Evolutionary conservation across 176 grass and related monocot species (phyloP), one percentile per base, ranked within the genome.

Genomic region (Pontederia crassipes): DNA sequence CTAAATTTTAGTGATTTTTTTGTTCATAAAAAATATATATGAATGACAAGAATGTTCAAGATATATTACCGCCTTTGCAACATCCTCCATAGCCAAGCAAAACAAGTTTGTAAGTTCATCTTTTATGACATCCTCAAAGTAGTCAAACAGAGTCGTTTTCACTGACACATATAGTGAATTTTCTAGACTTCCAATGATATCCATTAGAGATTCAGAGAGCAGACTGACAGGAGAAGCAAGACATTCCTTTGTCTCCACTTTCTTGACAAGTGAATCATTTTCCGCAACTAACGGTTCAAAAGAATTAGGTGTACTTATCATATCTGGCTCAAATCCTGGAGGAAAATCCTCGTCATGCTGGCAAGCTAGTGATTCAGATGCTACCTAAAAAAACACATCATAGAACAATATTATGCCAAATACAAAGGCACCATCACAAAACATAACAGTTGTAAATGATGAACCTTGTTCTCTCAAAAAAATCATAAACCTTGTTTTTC

Each of bases 301-400:
- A 56, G 8, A 74, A 40, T 15, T 48, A 64, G 79, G 71, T 64
- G 61, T 12, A 81, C 46, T 64, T 54, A 65, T 74, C 35, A 0
- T 18, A 35, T 49, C 57, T 61, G 78, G 75, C 80, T 72, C 87
- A 83, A 97, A 97, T 72, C 92, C 92, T 45, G 92, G 92, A 55
- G 87, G 87, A 45, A 85, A 72, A 61, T 87, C 79, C 53, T 76
- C 78, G 27, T 88, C 83, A 29, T 83, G 45, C 16, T 29, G 71
- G 67, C 46, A 62, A 78, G 58, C 10, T 12, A 72, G 49, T 64
- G 50, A 29, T 48, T 80, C 72, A 81, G 49, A 61, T 55, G 67
- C 63, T 47, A 52, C 59, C 81, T 94, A 75, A 40, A 40, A 80
- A 76, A 66, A 15, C 56, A 71, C 52, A 11, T 20, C 54, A 69